Conservation (phyloP, 2,329 filamentous ascomycete species). For the Verruconis gallopava region DNA sequence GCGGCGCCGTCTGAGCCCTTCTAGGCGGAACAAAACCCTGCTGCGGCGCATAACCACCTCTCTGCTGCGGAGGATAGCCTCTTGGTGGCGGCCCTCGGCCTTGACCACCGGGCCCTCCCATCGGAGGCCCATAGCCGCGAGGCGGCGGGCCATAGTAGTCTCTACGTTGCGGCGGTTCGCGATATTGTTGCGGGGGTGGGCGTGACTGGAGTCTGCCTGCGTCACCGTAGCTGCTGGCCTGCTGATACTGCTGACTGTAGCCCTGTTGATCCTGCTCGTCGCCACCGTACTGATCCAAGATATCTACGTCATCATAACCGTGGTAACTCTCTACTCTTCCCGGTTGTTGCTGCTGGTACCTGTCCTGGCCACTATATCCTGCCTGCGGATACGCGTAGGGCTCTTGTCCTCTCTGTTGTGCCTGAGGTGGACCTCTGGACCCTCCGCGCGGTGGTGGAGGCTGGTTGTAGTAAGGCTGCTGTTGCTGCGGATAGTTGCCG, state of each 20-base stretch:
- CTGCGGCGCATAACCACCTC: background rate
- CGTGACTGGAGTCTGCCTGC: background rate
- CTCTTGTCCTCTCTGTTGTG: background rate
- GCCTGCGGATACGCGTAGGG: background rate
- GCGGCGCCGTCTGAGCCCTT: background rate
- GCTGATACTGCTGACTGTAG: conserved; percentile 2
- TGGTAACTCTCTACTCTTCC: conserved; percentile 6
- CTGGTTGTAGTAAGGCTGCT: conserved; percentile 21
- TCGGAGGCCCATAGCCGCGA: conserved; percentile 5
- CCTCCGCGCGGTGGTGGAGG: conserved; percentile 4
- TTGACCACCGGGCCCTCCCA: background rate
- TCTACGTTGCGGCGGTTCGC: conserved; percentile 4
- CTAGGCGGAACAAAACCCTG: background rate
- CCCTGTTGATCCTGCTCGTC: conserved; percentile 6
- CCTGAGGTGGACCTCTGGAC: background rate
- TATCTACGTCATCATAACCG: conserved; percentile 5
- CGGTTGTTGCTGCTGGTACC: background rate
- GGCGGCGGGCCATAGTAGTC: conserved; percentile 4
- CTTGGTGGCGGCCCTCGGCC: conserved; percentile 1
- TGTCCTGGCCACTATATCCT: background rate
- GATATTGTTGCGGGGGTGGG: background rate
- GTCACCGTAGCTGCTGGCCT: background rate
- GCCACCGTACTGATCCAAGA: conserved; percentile 7
- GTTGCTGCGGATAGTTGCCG: conserved; percentile 22
- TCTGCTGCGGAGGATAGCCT: conserved; percentile 1